A percentile compares a stretch with the other conserved stretches of the same genome.
Conservation (phyloP, 1,284 basidiomycete genomes). For the Ganoderma boninense region DNA sequence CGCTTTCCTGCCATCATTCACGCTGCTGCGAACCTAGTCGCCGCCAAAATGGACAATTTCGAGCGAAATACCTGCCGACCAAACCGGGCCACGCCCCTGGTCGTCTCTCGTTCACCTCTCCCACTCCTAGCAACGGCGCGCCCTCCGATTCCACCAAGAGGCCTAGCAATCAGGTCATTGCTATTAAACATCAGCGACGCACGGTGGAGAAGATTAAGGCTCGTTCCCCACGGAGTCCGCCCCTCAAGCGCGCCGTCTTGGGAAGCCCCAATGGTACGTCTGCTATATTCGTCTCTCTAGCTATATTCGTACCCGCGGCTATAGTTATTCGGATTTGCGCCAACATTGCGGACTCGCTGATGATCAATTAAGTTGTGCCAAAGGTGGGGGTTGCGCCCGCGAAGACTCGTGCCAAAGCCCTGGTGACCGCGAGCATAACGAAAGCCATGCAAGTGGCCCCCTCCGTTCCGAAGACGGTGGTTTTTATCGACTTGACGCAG, state of each 20-base stretch:
- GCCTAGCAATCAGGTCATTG: constrained; percentile 3
- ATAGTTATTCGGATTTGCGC: not conserved
- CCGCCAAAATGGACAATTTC: constrained; percentile 11
- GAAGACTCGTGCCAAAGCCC: constrained; percentile 2
- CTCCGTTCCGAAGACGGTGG: constrained; percentile 14
- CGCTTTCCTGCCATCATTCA: not conserved
- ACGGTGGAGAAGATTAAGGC: constrained; percentile 15
- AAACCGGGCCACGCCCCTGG: constrained; percentile 3
- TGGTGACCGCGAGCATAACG: constrained; percentile 10
- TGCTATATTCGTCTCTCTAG: not conserved
- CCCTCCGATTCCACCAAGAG: not conserved
- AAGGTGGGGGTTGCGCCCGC: constrained; percentile 7
- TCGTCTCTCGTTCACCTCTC: not conserved
- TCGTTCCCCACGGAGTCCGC: constrained; percentile 15
- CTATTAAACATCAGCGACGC: constrained; percentile 17
- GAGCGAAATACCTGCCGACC: not conserved
- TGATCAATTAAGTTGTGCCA: constrained; percentile 10
- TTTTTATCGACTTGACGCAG: constrained; percentile 39
- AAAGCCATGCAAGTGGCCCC: constrained; percentile 13
- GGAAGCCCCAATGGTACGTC: constrained; percentile 23
- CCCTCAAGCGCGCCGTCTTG: constrained; percentile 16
- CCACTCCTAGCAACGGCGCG: not conserved
- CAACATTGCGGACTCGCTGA: not conserved
- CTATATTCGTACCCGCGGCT: not conserved
- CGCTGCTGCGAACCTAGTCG: not conserved